Base-by-base conservation (phyloP, 805 yeast genomes). In the Saccharomycopsis sp. region DNA sequence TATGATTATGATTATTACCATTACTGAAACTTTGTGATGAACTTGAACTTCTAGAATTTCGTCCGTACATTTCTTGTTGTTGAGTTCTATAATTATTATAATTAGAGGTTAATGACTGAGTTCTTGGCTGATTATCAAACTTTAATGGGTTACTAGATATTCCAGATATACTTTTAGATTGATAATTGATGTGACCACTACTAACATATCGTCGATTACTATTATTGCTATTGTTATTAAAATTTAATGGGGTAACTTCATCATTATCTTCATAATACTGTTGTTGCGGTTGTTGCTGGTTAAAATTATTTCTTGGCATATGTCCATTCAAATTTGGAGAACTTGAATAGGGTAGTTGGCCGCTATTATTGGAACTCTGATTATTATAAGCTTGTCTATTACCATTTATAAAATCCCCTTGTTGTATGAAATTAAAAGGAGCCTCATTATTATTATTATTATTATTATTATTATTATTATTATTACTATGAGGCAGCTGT, bases 401-500 rank as follows among this genome's bases (percentile, higher is more conserved):
- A n/a, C n/a, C n/a, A n/a, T n/a, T n/a, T n/a, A n/a, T n/a, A n/a
- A n/a, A n/a, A n/a, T n/a, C n/a, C n/a, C n/a, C n/a, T n/a, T n/a
- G n/a, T n/a, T n/a, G n/a, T n/a, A n/a, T n/a, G n/a, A n/a, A n/a
- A n/a, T n/a, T n/a, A 22, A 35, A 14, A 5, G 20, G 22, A 19
- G n/a, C 13, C 9, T 7, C n/a, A 7, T 7, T 17, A n/a, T 17
- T n/a, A 32, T 32, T 14, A 7, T n/a, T 32, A 16, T 7, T 14
- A 32, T 7, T 7, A 17, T 14, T 7, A 17, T 7, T 19, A 11
- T 5, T 20, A n/a, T 38, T 26, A 4, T 23, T 22, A n/a, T n/a
- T 13, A 20, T 29, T 11, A n/a, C 29, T 20, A 20, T 8, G n/a
- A 20, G 13, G 29, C 32, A 5, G 59, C 14, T 43, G 57, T 22